Base-by-base conservation (phyloP, 2,329 filamentous ascomycete genomes). In the Parastagonospora avenae region DNA sequence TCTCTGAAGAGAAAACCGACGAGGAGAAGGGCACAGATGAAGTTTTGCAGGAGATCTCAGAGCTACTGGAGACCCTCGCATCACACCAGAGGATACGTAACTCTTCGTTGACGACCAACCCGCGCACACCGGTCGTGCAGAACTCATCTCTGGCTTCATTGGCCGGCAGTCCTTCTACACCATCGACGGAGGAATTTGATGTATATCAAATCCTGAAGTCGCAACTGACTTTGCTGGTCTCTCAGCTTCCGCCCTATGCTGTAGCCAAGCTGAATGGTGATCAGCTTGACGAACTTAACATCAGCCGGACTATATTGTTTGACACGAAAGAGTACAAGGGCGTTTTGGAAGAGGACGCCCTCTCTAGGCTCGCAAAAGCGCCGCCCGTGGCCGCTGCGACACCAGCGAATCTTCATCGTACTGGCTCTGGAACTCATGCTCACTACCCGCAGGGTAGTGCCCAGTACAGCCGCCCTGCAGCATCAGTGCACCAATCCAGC, bases 221-320 rank as follows among this genome's bases (percentile, higher is more conserved):
- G 4, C 90, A 92, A 67, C 78, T 96, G 15, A 79, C 85, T 0
- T 77, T 92, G 28, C 85, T 96, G 55, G 83, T 96, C 53, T 82
- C 88, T 58, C 85, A 83, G 33, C 76, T 96, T 9, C 92, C 92
- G 1, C 92, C 92, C 1, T 94, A 91, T 67, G 90, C 89, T 1
- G 89, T 96, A 19, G 87, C 92, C 5, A 93, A 94, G 65, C 78
- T 96, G 54, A 88, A 95, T 63, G 91, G 91, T 8, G 89, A 95
- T 68, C 89, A 92, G 70, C 76, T 96, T n/a, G 88, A 87, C 28
- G 89, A 92, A 50, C 78, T 96, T 41, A 87, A 90, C 55, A 88
- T 96, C 67, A 93, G 88, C 75, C 90, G 86, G 39, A 91, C 86
- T 68, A 82, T 96, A 15, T 77, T 91, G 52, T 79, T 95, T 40